phyloP scores from a whole-genome alignment of 2,329 filamentous ascomycete genomes.

The Monosporascus sp. region DNA sequence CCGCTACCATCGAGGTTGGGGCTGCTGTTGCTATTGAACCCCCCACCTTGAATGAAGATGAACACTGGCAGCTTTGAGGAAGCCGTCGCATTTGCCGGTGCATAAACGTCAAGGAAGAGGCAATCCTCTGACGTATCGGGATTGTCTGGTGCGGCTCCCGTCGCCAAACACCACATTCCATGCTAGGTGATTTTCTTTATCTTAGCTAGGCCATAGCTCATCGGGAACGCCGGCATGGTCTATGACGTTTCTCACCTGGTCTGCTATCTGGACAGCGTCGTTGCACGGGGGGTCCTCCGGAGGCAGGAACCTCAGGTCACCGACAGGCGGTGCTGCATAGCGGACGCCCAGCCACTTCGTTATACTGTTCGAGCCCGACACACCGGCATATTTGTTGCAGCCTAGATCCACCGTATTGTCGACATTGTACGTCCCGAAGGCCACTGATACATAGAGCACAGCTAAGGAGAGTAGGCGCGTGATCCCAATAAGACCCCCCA shows the following conservation, averaged over 20 bases:
- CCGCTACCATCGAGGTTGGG: slow-evolving; percentile 55
- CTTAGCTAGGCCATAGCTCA: not conserved
- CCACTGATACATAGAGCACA: not conserved
- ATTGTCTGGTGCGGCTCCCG: slow-evolving; percentile 9
- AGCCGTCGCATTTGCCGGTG: slow-evolving; percentile 47
- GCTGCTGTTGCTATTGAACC: slow-evolving; percentile 47
- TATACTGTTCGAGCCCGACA: slow-evolving; percentile 48
- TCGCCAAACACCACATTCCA: slow-evolving; percentile 20
- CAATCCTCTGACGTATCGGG: slow-evolving; percentile 53
- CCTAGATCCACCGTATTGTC: slow-evolving; percentile 51
- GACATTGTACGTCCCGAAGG: slow-evolving; percentile 5
- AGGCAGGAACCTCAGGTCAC: slow-evolving; percentile 59
- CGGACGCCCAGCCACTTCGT: slow-evolving; percentile 71
- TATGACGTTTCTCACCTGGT: slow-evolving; percentile 35
- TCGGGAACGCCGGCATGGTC: not conserved
- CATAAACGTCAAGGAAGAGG: slow-evolving; percentile 61
- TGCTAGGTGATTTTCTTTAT: slow-evolving; percentile 12
- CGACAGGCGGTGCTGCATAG: slow-evolving; percentile 66
- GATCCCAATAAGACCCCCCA: not conserved
- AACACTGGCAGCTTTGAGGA: slow-evolving; percentile 58
- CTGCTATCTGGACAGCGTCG: slow-evolving; percentile 45
- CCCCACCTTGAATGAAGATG: slow-evolving; percentile 54
- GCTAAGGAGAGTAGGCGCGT: slow-evolving; percentile 9
- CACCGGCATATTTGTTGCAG: slow-evolving; percentile 63
- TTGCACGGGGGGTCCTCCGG: slow-evolving; percentile 55